Percentiles rank a stretch among this genome's conserved stretches.
Evolutionary conservation across 2,329 filamentous ascomycete genomes (phyloP).

Genomic region (Geosmithia putterillii): DNA sequence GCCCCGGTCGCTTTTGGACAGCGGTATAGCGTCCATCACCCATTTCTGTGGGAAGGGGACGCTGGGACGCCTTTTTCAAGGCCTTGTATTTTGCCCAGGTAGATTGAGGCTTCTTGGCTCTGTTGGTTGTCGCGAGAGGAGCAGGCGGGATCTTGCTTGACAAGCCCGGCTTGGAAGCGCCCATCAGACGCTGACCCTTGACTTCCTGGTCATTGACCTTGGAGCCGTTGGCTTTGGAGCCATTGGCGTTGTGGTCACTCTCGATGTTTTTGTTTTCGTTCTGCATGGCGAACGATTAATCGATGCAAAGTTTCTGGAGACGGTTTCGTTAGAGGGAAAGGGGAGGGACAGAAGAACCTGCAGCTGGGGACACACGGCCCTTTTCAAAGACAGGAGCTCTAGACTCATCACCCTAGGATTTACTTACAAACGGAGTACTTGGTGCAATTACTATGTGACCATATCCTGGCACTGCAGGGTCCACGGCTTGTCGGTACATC

Average conservation of each 20-base stretch:
- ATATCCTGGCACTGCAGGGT: neutral
- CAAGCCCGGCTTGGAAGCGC: slow-evolving; percentile 2
- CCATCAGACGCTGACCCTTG: too few relatives aligned
- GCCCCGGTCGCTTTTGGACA: slow-evolving; percentile 32
- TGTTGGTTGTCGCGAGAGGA: slow-evolving; percentile 1
- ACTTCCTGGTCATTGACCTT: slow-evolving; percentile 2
- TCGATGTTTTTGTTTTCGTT: neutral
- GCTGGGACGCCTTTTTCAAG: slow-evolving; percentile 33
- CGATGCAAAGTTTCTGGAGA: neutral
- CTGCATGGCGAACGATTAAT: neutral
- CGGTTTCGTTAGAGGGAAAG: neutral
- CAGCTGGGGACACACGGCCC: neutral
- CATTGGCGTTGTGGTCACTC: neutral
- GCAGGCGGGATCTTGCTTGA: neutral
- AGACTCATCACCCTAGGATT: neutral
- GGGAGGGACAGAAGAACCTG: neutral
- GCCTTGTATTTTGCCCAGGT: slow-evolving; percentile 15
- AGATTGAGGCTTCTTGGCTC: slow-evolving; percentile 11
- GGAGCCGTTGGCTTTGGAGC: neutral
- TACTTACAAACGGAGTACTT: neutral
- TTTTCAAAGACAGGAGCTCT: neutral
- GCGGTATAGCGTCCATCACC: slow-evolving; percentile 49
- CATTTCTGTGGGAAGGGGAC: slow-evolving; percentile 50
- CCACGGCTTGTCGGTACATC: neutral
- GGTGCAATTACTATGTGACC: neutral